These are phyloP conservation scores for Populus simonii DNA, from an alignment of 345 rosid genomes.

Conservation along the genomic window DNA sequence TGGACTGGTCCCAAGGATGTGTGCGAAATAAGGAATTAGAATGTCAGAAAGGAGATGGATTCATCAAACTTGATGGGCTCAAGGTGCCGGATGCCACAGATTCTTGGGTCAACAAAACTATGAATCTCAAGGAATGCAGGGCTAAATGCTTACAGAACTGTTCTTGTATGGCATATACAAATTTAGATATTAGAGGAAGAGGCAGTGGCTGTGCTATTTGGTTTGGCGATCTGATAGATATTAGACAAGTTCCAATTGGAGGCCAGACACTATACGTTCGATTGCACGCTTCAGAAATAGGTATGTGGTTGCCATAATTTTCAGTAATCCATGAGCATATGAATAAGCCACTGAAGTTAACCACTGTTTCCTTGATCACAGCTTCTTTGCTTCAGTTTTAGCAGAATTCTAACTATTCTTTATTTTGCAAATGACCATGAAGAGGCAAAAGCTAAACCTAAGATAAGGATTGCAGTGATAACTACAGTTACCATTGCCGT, in stretches of 20 bases:
- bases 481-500: neutral
- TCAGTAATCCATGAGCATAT: neutral
- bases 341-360: neutral
- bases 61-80: neutral
- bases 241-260: neutral
- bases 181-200: neutral
- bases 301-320: neutral
- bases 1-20: neutral
- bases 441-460: neutral
- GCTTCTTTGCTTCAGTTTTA: neutral
- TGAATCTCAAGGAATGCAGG: slow-evolving; percentile 19
- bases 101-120: slow-evolving; percentile 13
- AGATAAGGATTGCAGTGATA: neutral
- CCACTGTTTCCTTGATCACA: neutral
- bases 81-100: slow-evolving; percentile 11
- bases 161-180: slow-evolving; percentile 18
- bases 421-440: neutral
- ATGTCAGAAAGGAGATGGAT: neutral
- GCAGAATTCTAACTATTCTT: neutral
- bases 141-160: slow-evolving; percentile 14
- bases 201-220: slow-evolving; percentile 20
- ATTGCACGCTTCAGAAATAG: slow-evolving; percentile 15
- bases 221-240: slow-evolving; percentile 12
- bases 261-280: slow-evolving; percentile 11
- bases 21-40: neutral